Percentiles rank a stretch among this genome's conserved stretches.
Conservation (phyloP, 352 stramenopile genomes). For the Peronospora farinosa region DNA sequence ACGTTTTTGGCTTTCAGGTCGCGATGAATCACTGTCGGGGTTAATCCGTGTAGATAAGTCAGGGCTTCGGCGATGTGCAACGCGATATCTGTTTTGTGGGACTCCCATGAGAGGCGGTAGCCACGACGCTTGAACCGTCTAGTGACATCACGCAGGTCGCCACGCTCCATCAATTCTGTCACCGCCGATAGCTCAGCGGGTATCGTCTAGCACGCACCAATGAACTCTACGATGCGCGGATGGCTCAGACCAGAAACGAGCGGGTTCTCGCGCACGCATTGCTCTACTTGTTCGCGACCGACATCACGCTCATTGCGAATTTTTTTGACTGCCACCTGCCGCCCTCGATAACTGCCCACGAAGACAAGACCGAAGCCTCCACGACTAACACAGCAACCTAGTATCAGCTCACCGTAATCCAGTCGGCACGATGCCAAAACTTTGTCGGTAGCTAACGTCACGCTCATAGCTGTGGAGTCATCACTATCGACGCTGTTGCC, state of each 20-base stretch:
- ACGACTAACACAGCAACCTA: constrained; percentile 34
- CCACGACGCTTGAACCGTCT: constrained; percentile 38
- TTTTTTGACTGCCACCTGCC: constrained; percentile 43
- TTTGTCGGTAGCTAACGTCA: constrained; percentile 25
- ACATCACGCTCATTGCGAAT: constrained; percentile 33
- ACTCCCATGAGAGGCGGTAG: constrained; percentile 40
- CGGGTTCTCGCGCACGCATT: constrained; percentile 53
- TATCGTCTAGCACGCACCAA: constrained; percentile 50
- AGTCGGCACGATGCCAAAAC: constrained; percentile 33
- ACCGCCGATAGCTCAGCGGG: constrained; percentile 44
- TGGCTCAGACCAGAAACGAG: constrained; percentile 48
- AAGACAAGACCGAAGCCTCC: constrained; percentile 44
- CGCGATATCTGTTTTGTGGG: constrained; percentile 48
- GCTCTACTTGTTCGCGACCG: constrained; percentile 39
- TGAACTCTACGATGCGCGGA: constrained; percentile 56
- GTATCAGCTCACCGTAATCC: constrained; percentile 27
- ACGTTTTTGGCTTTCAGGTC: constrained; percentile 50
- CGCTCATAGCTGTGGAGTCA: constrained; percentile 23
- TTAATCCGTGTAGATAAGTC: constrained; percentile 54
- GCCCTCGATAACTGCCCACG: constrained; percentile 31
- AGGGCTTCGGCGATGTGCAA: constrained; percentile 59
- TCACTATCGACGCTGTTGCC: constrained; percentile 25
- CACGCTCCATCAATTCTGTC: constrained; percentile 64
- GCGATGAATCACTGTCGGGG: constrained; percentile 48
- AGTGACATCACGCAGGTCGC: constrained; percentile 53